Conservation (phyloP, 1,284 basidiomycete genomes). For the Tilletia caries region DNA sequence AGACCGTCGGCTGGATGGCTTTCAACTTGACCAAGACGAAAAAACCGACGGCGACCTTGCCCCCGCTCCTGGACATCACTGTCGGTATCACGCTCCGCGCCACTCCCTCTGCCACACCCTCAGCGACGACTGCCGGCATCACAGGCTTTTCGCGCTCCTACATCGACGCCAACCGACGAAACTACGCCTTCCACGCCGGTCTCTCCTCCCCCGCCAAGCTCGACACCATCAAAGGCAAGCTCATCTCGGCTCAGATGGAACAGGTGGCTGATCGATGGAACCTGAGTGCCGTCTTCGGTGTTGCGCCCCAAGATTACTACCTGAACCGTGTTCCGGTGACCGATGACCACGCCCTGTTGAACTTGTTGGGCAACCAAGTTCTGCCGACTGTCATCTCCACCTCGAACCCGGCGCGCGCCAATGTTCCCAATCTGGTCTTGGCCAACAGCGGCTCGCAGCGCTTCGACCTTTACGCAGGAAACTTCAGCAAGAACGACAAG, state of each 20-base stretch:
- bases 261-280: conserved; percentile 44
- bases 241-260: conserved; percentile 39
- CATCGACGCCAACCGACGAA: conserved; percentile 57
- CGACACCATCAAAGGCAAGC: conserved; percentile 41
- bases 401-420: conserved; percentile 28
- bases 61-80: neutral
- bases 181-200: conserved; percentile 39
- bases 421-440: conserved; percentile 38
- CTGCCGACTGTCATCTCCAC: conserved; percentile 48
- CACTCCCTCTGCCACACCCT: neutral
- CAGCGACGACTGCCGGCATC: conserved; percentile 45
- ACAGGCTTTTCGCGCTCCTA: conserved; percentile 55
- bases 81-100: neutral
- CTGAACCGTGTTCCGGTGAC: conserved; percentile 41
- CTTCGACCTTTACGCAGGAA: conserved; percentile 29
- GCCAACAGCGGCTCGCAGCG: conserved; percentile 50
- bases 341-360: conserved; percentile 37
- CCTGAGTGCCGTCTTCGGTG: conserved; percentile 41
- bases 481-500: conserved; percentile 49
- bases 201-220: conserved; percentile 30
- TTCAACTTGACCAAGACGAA: conserved; percentile 27
- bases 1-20: conserved; percentile 36
- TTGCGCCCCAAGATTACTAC: conserved; percentile 50
- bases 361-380: conserved; percentile 37
- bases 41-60: conserved; percentile 16